Percentiles rank a stretch among this genome's conserved stretches.
These are phyloP conservation scores for Metschnikowia colocasiae DNA, from an alignment of 805 yeast species.

Conservation along the genomic window DNA sequence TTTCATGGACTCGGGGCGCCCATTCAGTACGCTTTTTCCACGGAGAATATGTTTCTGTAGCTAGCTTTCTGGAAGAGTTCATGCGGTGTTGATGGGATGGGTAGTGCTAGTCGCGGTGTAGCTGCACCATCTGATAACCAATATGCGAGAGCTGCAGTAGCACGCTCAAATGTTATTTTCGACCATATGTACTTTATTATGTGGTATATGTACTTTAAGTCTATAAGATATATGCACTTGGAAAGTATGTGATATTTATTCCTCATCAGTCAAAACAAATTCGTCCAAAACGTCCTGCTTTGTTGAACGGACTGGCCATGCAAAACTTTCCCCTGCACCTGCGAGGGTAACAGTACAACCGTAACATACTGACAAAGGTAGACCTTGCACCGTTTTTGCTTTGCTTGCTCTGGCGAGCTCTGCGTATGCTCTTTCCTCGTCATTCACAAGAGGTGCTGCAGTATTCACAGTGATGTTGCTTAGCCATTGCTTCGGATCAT, in stretches of 20 bases:
- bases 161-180: not conserved
- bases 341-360: conserved; percentile 70
- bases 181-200: too few species aligned
- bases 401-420: conserved; percentile 12
- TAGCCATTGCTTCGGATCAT: conserved; percentile 64
- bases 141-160: not conserved
- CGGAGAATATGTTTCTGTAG: conserved; percentile 7
- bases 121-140: not conserved
- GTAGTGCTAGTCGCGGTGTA: not conserved
- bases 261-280: conserved; percentile 42
- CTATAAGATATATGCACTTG: not conserved
- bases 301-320: conserved; percentile 34
- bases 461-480: conserved; percentile 60
- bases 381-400: conserved; percentile 1
- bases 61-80: conserved; percentile 6
- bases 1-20: conserved; percentile 16
- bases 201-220: too few species aligned
- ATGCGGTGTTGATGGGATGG: conserved; percentile 2
- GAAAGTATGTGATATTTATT: not conserved
- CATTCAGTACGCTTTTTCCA: conserved; percentile 11
- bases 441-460: conserved; percentile 45
- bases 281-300: conserved; percentile 44
- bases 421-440: conserved; percentile 35
- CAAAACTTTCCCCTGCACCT: conserved; percentile 29
- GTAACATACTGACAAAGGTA: conserved; percentile 53